phyloP scores from a whole-genome alignment of 2,329 filamentous ascomycete species.

The Fusarium siculi region DNA sequence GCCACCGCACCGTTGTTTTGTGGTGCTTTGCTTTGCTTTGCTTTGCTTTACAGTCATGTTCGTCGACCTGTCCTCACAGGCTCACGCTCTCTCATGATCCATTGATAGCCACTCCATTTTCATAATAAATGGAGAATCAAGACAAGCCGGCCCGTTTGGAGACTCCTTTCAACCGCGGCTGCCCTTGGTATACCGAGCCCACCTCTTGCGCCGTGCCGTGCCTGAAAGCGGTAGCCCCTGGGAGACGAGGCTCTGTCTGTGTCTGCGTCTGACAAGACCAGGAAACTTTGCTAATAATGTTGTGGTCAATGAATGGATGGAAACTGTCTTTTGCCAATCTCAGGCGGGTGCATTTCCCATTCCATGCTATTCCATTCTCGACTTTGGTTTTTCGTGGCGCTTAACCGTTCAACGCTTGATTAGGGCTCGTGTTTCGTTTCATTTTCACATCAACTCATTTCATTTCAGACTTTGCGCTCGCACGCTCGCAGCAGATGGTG shows the following conservation, averaged over 20 bases:
- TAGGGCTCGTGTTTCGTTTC: constrained; percentile 21
- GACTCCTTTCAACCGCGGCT: constrained; percentile 29
- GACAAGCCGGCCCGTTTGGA: constrained; percentile 34
- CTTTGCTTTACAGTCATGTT: not conserved
- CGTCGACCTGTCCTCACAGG: not conserved
- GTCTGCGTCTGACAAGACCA: not conserved
- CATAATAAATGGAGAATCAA: constrained; percentile 30
- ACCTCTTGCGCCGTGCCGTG: constrained; percentile 6
- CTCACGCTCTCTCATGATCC: not conserved
- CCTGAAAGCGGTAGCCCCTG: not conserved
- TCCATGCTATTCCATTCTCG: constrained; percentile 18
- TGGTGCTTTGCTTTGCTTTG: not conserved
- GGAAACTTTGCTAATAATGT: constrained; percentile 16
- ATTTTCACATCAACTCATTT: not conserved
- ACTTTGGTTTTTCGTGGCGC: constrained; percentile 7
- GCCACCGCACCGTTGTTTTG: not conserved
- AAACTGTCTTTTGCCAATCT: constrained; percentile 25
- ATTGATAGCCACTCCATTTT: constrained; percentile 6
- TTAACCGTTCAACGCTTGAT: not conserved
- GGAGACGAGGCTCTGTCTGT: constrained; percentile 3
- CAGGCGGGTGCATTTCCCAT: constrained; percentile 26
- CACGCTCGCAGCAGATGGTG: constrained; percentile 7
- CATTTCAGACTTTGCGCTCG: constrained; percentile 4
- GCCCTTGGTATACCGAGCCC: constrained; percentile 39
- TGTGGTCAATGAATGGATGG: constrained; percentile 1